Evolutionary conservation across 1,284 basidiomycete species (phyloP).

Genomic region (Neonothopanus nambi): DNA sequence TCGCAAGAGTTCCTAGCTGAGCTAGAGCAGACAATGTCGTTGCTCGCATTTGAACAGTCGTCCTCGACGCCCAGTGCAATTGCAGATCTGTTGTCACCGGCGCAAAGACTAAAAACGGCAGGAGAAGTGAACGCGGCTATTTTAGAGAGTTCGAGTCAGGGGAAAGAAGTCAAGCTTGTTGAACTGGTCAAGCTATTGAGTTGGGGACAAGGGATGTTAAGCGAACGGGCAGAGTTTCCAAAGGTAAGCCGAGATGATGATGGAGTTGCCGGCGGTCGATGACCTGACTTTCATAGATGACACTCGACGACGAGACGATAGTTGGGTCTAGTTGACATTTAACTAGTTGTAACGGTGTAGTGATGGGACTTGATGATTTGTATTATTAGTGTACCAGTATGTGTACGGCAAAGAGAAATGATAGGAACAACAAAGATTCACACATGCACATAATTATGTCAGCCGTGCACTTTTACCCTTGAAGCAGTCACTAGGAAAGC

Average conservation of each 20-base stretch:
- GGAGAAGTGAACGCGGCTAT: constrained; percentile 95
- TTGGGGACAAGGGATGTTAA: constrained; percentile 86
- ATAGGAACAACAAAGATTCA: neutral
- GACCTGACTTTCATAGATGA: constrained; percentile 7
- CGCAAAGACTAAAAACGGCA: constrained; percentile 90
- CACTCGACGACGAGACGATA: constrained; percentile 12
- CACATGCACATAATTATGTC: neutral
- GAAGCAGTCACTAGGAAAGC: no score
- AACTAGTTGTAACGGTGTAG: neutral
- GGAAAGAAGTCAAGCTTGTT: constrained; percentile 88
- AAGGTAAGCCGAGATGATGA: constrained; percentile 33
- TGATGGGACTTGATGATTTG: neutral
- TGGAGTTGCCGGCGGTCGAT: constrained; percentile 1
- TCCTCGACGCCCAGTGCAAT: constrained; percentile 66
- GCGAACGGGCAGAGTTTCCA: constrained; percentile 75
- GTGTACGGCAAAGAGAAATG: neutral
- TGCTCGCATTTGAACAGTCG: constrained; percentile 86
- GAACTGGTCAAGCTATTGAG: constrained; percentile 83
- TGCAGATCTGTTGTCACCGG: constrained; percentile 78
- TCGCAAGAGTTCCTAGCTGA: constrained; percentile 91
- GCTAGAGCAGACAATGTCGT: constrained; percentile 93
- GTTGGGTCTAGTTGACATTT: constrained; percentile 8
- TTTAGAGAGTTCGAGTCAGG: constrained; percentile 87
- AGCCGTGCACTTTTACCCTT: no score
- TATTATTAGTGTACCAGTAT: neutral